Conservation (phyloP, 352 stramenopile genomes). For the Thraustochytrium striatum region DNA sequence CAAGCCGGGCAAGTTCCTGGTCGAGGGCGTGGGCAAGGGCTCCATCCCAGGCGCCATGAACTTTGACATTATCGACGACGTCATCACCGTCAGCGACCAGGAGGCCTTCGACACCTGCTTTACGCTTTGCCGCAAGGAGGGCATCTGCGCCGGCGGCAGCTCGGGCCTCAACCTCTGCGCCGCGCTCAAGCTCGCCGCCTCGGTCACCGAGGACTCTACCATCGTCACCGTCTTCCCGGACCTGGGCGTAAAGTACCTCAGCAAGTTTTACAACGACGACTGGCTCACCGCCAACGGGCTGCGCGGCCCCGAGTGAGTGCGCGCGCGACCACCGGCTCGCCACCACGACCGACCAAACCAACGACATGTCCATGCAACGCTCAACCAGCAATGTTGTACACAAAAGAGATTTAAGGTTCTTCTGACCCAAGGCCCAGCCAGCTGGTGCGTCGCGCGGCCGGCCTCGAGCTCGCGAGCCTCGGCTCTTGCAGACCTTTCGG, state of each 20-base stretch:
- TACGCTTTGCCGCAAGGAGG: conserved; percentile 25
- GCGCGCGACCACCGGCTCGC: no score
- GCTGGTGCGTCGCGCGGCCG: no score
- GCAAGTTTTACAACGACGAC: conserved; percentile 51
- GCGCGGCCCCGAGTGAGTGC: no score
- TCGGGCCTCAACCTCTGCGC: conserved; percentile 44
- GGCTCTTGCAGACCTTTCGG: no score
- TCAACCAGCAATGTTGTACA: no score
- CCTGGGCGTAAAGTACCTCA: conserved; percentile 47
- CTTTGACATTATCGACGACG: conserved; percentile 43
- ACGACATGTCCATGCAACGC: no score
- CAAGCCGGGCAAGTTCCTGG: conserved; percentile 37
- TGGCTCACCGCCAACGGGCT: conserved; percentile 50
- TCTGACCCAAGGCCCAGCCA: no score
- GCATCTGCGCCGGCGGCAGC: conserved; percentile 41
- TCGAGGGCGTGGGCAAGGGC: conserved; percentile 49
- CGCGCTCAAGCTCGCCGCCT: conserved; percentile 15
- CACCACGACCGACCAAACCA: no score
- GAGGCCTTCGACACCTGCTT: conserved; percentile 50
- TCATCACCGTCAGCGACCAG: conserved; percentile 42
- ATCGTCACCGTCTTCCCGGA: conserved; percentile 49
- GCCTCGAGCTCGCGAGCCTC: no score
- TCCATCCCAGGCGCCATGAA: conserved; percentile 47
- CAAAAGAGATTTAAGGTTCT: no score
- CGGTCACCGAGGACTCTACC: not conserved